Conservation (phyloP, 1,139 yeast species). For the Suhomyces choctaworum region DNA sequence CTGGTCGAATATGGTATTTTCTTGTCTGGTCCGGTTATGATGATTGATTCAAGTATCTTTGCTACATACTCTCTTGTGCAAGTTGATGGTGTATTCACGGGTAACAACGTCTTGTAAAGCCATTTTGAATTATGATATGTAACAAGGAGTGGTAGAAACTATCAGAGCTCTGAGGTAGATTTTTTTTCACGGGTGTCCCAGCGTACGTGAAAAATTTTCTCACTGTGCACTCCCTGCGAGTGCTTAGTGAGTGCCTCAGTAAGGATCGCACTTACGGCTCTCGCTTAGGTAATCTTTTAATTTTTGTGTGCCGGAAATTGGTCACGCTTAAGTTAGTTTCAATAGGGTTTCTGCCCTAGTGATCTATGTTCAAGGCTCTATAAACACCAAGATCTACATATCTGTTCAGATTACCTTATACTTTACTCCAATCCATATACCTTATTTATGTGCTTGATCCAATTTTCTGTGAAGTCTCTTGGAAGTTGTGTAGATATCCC, state of each 20-base stretch:
- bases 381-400: too few relatives aligned
- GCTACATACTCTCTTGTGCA: conserved; percentile 95
- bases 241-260: conserved; percentile 2
- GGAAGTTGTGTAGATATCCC: not conserved
- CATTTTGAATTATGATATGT: conserved; percentile 49
- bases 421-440: conserved; percentile 24
- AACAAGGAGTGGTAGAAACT: conserved; percentile 13
- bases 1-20: too few relatives aligned
- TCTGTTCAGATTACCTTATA: too few relatives aligned
- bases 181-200: conserved; percentile 12
- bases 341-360: conserved; percentile 6
- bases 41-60: not conserved
- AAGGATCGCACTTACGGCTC: conserved; percentile 2
- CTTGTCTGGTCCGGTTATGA: not conserved
- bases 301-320: conserved; percentile 4
- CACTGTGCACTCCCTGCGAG: conserved; percentile 14
- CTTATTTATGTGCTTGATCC: conserved; percentile 21
- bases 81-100: conserved; percentile 99
- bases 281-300: conserved; percentile 4
- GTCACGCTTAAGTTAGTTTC: conserved; percentile 2
- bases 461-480: conserved; percentile 11
- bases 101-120: conserved; percentile 99
- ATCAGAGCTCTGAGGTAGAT: conserved; percentile 10
- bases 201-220: conserved; percentile 14
- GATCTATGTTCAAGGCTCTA: not conserved